These are phyloP conservation scores for Trichophyton schoenleinii DNA, from an alignment of 2,329 filamentous ascomycete species.

Conservation along the genomic window DNA sequence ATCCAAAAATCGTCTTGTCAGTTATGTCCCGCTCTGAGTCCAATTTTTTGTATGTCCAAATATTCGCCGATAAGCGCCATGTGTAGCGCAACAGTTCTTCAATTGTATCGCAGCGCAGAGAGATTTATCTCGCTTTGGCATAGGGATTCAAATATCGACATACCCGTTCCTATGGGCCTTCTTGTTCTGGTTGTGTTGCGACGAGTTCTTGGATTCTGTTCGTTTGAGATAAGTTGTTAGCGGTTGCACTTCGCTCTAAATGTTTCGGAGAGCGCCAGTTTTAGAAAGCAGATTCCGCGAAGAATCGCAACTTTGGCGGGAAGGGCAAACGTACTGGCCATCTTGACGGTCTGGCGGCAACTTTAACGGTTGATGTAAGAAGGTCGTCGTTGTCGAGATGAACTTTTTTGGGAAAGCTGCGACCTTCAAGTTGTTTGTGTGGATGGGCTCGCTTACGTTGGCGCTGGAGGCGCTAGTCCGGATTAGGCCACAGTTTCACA, in stretches of 20 bases:
- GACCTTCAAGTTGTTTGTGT: constrained; percentile 12
- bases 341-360: constrained; percentile 33
- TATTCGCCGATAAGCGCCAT: not conserved
- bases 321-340: constrained; percentile 31
- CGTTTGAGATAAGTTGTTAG: constrained; percentile 9
- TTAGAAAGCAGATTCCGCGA: not conserved
- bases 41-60: not conserved
- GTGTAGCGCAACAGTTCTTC: not conserved
- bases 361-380: constrained; percentile 25
- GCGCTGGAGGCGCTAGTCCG: constrained; percentile 7
- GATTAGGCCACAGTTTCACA: constrained; percentile 5
- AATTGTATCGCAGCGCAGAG: not conserved
- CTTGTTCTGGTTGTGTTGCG: constrained; percentile 94
- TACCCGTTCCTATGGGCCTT: constrained; percentile 99
- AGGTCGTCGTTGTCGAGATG: constrained; percentile 27
- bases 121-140: not conserved
- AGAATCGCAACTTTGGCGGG: not conserved
- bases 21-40: not conserved
- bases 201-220: constrained; percentile 98
- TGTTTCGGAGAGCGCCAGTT: not conserved
- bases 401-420: constrained; percentile 11
- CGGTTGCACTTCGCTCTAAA: not conserved
- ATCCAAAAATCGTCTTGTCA: constrained; percentile 1
- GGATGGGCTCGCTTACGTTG: constrained; percentile 13
- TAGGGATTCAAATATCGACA: constrained; percentile 25